Evolutionary conservation across 2,329 filamentous ascomycete species (phyloP).

Genomic region (Clarireedia sp.): DNA sequence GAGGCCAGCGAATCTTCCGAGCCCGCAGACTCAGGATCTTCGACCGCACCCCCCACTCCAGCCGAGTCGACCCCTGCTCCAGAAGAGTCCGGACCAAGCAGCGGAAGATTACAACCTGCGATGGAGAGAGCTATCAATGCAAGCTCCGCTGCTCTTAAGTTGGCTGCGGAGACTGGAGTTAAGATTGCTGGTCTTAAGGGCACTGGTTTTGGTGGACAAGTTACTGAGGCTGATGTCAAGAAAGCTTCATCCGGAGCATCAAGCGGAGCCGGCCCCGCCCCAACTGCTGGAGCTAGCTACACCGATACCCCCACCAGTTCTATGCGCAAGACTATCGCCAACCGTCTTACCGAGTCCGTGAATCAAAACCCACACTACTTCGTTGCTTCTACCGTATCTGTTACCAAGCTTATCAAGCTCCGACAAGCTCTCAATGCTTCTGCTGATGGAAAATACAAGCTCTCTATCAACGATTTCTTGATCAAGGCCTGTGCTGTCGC

Average conservation of each 20-base stretch:
- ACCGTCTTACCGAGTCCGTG: slow-evolving; percentile 79
- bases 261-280: slow-evolving; percentile 44
- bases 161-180: slow-evolving; percentile 80
- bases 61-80: slow-evolving; percentile 57
- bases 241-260: slow-evolving; percentile 59
- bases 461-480: slow-evolving; percentile 99
- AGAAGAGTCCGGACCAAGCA: slow-evolving; percentile 64
- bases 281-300: slow-evolving; percentile 60
- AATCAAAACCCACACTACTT: slow-evolving; percentile 98
- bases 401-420: slow-evolving; percentile 92
- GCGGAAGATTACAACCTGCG: slow-evolving; percentile 71
- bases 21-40: slow-evolving; percentile 46
- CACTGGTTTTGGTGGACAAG: slow-evolving; percentile 73
- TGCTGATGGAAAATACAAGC: slow-evolving; percentile 90
- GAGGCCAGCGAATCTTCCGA: slow-evolving; percentile 57
- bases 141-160: slow-evolving; percentile 64
- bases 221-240: slow-evolving; percentile 90
- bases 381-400: slow-evolving; percentile 83
- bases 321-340: slow-evolving; percentile 98
- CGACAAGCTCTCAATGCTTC: slow-evolving; percentile 86
- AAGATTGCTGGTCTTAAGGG: slow-evolving; percentile 75
- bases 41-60: slow-evolving; percentile 50
- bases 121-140: slow-evolving; percentile 76
- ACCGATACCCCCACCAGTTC: slow-evolving; percentile 77
- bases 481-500: slow-evolving; percentile 91